Conservation (phyloP, 495 filamentous ascomycete genomes). For the Patellaria atrata region DNA sequence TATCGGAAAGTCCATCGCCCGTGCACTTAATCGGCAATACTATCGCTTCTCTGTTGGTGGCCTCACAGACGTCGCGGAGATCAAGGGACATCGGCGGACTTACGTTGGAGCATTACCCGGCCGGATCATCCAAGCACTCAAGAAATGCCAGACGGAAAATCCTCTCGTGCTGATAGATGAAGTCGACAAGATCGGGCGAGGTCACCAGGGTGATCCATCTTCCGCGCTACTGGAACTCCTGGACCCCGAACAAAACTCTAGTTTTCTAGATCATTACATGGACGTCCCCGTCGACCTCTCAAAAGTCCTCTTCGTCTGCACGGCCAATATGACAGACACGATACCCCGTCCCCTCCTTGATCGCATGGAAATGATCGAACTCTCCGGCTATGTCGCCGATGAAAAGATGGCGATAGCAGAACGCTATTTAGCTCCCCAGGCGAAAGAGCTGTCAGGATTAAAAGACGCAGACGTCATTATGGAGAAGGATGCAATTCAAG, state of each 20-base stretch:
- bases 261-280: slow-evolving; percentile 97
- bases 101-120: slow-evolving; percentile 95
- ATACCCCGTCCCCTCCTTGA: slow-evolving; percentile 91
- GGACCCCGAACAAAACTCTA: slow-evolving; percentile 94
- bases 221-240: slow-evolving; percentile 89
- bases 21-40: slow-evolving; percentile 87
- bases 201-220: slow-evolving; percentile 90
- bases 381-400: slow-evolving; percentile 93
- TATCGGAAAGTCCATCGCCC: slow-evolving; percentile 95
- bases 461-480: slow-evolving; percentile 83
- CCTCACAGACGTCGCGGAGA: slow-evolving; percentile 95
- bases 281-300: slow-evolving; percentile 96
- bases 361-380: slow-evolving; percentile 94
- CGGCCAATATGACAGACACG: slow-evolving; percentile 97
- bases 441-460: slow-evolving; percentile 78
- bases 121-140: slow-evolving; percentile 92
- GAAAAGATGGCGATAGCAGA: slow-evolving; percentile 99
- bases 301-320: slow-evolving; percentile 98
- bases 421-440: slow-evolving; percentile 77
- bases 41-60: slow-evolving; percentile 97
- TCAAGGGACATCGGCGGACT: slow-evolving; percentile 93
- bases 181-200: slow-evolving; percentile 92
- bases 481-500: slow-evolving; percentile 70
- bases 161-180: slow-evolving; percentile 95
- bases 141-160: slow-evolving; percentile 99